A percentile compares a stretch with the other conserved stretches of the same genome.
Conservation (phyloP, 257 asterid genomes). For the Eustoma russellianum region DNA sequence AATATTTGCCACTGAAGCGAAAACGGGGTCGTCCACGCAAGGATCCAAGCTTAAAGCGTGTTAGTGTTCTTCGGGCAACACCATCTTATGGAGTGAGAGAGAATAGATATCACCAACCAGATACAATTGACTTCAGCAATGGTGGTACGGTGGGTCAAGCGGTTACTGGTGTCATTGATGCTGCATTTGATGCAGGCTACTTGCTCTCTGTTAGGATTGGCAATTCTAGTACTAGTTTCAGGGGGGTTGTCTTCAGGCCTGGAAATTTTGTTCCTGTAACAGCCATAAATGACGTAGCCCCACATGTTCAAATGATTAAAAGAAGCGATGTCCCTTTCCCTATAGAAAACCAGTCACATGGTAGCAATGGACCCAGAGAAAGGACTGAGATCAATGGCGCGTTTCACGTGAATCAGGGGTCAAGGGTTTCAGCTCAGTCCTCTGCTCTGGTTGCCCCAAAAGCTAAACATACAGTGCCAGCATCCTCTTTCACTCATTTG, state of each 20-base stretch:
- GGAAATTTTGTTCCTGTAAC: slow-evolving; percentile 71
- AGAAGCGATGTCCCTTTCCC: slow-evolving; percentile 43
- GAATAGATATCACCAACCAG: slow-evolving; percentile 21
- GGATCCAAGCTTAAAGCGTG: slow-evolving; percentile 25
- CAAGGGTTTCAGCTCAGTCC: slow-evolving; percentile 15
- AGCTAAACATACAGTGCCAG: slow-evolving; percentile 20
- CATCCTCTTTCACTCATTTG: slow-evolving; percentile 37
- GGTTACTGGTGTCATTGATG: slow-evolving; percentile 79
- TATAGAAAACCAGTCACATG: slow-evolving; percentile 17
- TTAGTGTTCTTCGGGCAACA: slow-evolving; percentile 20
- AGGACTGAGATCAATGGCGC: slow-evolving; percentile 14
- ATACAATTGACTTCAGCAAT: slow-evolving; percentile 12
- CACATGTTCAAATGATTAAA: slow-evolving; percentile 58
- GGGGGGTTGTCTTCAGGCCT: slow-evolving; percentile 85
- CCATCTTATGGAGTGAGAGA: slow-evolving; percentile 39
- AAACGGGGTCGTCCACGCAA: slow-evolving; percentile 42
- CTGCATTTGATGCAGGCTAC: slow-evolving; percentile 85
- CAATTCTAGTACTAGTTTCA: slow-evolving; percentile 43
- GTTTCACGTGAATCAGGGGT: slow-evolving; percentile 1
- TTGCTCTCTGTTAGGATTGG: slow-evolving; percentile 70
- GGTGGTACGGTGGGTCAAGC: slow-evolving; percentile 57
- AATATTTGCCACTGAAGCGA: slow-evolving; percentile 25
- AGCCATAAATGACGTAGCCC: slow-evolving; percentile 69
- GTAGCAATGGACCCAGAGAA: slow-evolving; percentile 5
- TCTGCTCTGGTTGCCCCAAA: slow-evolving; percentile 26